Base-by-base conservation (phyloP, 108 stramenopile species). In the Fragilaria crotonensis region DNA sequence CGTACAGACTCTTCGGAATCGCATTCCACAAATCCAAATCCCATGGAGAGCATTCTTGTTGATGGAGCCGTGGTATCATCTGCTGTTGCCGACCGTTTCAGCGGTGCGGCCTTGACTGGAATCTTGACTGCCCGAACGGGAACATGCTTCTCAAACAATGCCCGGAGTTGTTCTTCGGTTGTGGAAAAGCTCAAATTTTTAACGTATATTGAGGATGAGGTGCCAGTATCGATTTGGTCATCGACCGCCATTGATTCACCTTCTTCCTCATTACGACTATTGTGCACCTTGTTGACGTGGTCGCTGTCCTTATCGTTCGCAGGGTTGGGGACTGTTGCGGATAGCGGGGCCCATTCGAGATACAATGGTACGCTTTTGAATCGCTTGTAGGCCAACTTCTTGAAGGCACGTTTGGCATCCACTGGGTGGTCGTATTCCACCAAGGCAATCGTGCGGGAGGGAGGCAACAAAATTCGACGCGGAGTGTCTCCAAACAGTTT, bases 11-110 rank as follows among this genome's bases (percentile, higher is more conserved):
- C 67, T 47, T 71, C 63, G 21, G 86, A 83, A n/a, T 59, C 52
- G 60, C 94, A 95, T 68, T 99, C 98, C 41, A 98, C 94, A 75
- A 99, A 99, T 9, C 98, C 97, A 71, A 80, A 99, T 17, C 98
- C 98, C 93, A 96, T 89, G 27, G 94, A 95, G 46, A 93, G 30
- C 28, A 62, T 52, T 63, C 31, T 44, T 28, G 30, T 49, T 41
- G 17, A 3, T 4, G 5, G 49, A 32, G 33, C 31, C 20, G 3
- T 27, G 11, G 55, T 26, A 29, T 59, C 62, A 44, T 47, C 49
- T 2, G 44, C 60, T 5, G 30, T 46, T 28, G 45, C 44, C n/a
- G 63, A 45, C 18, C 64, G 19, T 46, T 79, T 79, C 4, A 56
- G 21, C 25, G 89, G 77, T 48, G 80, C 83, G 1, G 73, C 66